These are phyloP conservation scores for Penicillium malachiteum DNA, from an alignment of 495 filamentous ascomycete genomes.

Conservation along the genomic window DNA sequence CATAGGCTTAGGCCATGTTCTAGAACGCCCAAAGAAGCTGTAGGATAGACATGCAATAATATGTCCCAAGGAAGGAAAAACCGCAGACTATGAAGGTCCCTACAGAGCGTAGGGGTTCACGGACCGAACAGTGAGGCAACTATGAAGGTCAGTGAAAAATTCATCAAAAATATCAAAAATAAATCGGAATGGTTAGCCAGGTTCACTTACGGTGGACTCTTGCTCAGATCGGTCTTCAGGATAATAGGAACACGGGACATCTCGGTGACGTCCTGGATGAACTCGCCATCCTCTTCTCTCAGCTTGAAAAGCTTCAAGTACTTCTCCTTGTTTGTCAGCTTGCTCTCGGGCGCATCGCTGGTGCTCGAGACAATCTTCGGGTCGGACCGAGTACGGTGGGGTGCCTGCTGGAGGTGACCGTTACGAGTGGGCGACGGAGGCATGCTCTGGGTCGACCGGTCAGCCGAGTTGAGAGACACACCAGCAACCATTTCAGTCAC, in stretches of 20 bases:
- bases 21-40: conserved; percentile 22
- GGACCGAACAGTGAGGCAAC: conserved; percentile 95
- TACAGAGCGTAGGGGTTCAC: conserved; percentile 94
- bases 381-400: conserved; percentile 88
- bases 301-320: conserved; percentile 87
- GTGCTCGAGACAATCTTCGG: conserved; percentile 79
- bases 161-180: too few species aligned
- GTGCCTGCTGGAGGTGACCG: conserved; percentile 63
- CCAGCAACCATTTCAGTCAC: conserved; percentile 80
- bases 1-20: conserved; percentile 9
- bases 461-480: conserved; percentile 71
- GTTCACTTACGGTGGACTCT: conserved; percentile 89
- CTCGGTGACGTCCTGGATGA: conserved; percentile 96
- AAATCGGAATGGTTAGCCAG: conserved; percentile 32
- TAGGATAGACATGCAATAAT: conserved; percentile 32
- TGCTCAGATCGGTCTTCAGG: conserved; percentile 94
- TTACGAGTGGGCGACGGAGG: conserved; percentile 87
- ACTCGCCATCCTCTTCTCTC: conserved; percentile 88
- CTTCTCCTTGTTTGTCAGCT: conserved; percentile 91
- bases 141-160: conserved; percentile 29
- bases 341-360: conserved; percentile 67
- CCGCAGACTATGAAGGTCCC: conserved; percentile 10
- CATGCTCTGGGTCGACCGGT: conserved; percentile 92
- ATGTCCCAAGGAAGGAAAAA: conserved; percentile 26
- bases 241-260: conserved; percentile 97